Evolutionary conservation across 108 stramenopile genomes (phyloP).

Genomic region (Pseudonitzschia multiseries): DNA sequence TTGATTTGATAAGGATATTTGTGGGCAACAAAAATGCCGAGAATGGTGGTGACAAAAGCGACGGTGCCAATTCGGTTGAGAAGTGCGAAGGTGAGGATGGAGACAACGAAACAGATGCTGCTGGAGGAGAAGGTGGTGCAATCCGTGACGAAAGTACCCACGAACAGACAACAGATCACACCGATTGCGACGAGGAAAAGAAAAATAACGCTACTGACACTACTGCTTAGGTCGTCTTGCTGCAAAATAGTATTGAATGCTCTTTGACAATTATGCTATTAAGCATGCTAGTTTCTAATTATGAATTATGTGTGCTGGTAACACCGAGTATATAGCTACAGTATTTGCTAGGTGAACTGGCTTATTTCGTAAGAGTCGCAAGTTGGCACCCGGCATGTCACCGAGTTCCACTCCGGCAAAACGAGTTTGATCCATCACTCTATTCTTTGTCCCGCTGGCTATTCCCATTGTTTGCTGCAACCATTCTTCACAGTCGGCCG

Average conservation of each 20-base stretch:
- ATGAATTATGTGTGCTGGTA: not conserved
- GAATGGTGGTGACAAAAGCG: not conserved
- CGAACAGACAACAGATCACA: not conserved
- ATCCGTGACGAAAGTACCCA: not conserved
- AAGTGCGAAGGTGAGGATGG: not conserved
- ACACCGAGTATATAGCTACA: no score
- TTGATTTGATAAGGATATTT: slow-evolving; percentile 83
- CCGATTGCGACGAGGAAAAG: not conserved
- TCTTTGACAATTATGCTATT: not conserved
- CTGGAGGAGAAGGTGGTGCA: not conserved
- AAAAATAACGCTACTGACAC: not conserved
- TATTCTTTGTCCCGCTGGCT: no score
- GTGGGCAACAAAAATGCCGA: not conserved
- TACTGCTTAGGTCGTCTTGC: not conserved
- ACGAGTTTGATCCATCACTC: no score
- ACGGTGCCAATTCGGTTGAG: not conserved
- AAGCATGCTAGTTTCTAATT: not conserved
- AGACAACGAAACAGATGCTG: not conserved
- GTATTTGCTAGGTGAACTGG: no score
- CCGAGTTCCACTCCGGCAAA: no score
- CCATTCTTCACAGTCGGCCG: no score
- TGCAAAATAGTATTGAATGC: not conserved
- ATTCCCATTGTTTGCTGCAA: no score
- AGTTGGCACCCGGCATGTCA: no score
- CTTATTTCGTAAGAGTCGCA: no score